A percentile compares a stretch with the other conserved stretches of the same genome.
These are phyloP conservation scores for Lagenidium sp. DNA, from an alignment of 352 stramenopile species.

Conservation along the genomic window DNA sequence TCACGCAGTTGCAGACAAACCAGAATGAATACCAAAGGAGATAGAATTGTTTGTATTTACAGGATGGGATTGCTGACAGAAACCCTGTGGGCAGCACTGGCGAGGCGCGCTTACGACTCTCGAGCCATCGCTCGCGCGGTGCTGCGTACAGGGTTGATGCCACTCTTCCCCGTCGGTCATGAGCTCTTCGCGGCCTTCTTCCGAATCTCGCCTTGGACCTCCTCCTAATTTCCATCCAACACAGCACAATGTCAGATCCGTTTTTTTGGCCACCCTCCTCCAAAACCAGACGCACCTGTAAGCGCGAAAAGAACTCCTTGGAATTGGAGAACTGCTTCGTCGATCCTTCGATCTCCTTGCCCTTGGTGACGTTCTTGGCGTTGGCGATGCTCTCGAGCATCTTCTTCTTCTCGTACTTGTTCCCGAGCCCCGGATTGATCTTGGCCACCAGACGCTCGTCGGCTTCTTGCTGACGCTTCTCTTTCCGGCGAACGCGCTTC, in stretches of 20 bases:
- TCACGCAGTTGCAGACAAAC: too few species aligned
- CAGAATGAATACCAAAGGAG: too few species aligned
- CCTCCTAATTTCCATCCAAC: too few species aligned
- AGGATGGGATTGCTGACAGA: too few species aligned
- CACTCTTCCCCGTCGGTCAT: not conserved
- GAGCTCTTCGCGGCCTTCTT: constrained; percentile 11
- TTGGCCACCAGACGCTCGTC: constrained; percentile 92
- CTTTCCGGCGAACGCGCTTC: constrained; percentile 89
- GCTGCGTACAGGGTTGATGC: too few species aligned
- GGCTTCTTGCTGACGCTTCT: constrained; percentile 80
- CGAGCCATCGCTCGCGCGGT: too few species aligned
- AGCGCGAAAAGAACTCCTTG: constrained; percentile 78
- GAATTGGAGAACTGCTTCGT: constrained; percentile 84
- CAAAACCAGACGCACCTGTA: constrained; percentile 43
- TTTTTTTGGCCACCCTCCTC: too few species aligned
- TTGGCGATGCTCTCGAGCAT: constrained; percentile 72
- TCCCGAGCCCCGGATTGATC: constrained; percentile 91
- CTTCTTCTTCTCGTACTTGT: constrained; percentile 95
- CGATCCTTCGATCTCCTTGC: constrained; percentile 75
- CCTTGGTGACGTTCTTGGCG: constrained; percentile 78
- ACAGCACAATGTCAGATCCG: too few species aligned
- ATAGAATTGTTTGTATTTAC: too few species aligned
- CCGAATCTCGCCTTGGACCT: constrained; percentile 17
- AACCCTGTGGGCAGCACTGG: too few species aligned
- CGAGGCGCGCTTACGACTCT: too few species aligned